Evolutionary conservation across 495 filamentous ascomycete species (phyloP), one percentile per base, ranked within the genome.

Genomic region (Podospora australis): DNA sequence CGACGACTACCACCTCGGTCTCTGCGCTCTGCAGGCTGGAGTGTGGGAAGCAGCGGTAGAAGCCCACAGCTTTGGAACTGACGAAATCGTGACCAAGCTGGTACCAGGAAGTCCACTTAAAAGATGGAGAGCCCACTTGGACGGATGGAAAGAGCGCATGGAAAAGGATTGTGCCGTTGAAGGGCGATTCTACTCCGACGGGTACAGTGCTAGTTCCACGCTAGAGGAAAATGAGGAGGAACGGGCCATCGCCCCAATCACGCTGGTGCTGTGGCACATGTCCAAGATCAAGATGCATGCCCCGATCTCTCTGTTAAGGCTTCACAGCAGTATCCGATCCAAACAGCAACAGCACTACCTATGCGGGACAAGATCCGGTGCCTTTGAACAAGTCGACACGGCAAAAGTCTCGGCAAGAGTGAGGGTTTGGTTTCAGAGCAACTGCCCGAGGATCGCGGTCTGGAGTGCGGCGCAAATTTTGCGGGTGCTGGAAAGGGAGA

Each of bases 1-100:
- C n/a, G 50, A 54, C 20, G 64, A 67, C 50, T 61, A 62, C 53
- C 64, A 67, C 42, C 46, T 67, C 13, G 52, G 51, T 39, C 54
- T 58, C 3, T 65, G 59, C 50, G 59, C 62, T 6, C 52, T 57
- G 3, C 59, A 65, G 46, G 25, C 44, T 0, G 36, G 44, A 2
- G 46, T 59, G 21, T 67, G 64, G 63, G 64, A 61, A 25, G 53
- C 55, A 1, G 59, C 59, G 25, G 28, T n/a, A n/a, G n/a, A n/a
- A n/a, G n/a, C n/a, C n/a, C n/a, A n/a, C n/a, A n/a, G n/a, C n/a
- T n/a, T n/a, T n/a, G n/a, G n/a, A n/a, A n/a, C n/a, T n/a, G n/a
- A n/a, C n/a, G n/a, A n/a, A n/a, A n/a, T n/a, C n/a, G n/a, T n/a
- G n/a, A n/a, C n/a, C n/a, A n/a, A n/a, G n/a, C n/a, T n/a, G n/a